Conservation (phyloP, 768 basidiomycete species). For the Leucogyrophana mollusca region DNA sequence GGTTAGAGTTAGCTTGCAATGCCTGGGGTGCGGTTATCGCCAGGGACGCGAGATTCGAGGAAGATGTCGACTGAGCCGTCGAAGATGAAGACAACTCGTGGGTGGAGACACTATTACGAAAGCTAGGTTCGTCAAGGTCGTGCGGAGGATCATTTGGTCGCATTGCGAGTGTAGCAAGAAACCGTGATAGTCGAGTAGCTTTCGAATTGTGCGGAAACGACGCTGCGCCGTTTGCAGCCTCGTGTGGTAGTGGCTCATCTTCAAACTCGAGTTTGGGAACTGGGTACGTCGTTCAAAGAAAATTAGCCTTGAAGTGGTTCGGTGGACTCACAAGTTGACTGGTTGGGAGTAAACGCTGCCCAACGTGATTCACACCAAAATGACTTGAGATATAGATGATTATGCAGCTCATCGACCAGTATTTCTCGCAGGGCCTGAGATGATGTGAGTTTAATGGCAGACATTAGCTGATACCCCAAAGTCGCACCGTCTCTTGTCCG, state of each 20-base stretch:
- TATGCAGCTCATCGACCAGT: conserved; percentile 91
- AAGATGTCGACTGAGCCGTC: conserved; percentile 18
- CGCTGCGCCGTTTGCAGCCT: conserved; percentile 26
- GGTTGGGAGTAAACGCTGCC: conserved; percentile 79
- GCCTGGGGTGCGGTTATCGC: conserved; percentile 19
- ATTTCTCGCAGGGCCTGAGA: conserved; percentile 86
- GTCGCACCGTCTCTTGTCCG: conserved; percentile 83
- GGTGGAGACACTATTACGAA: conserved; percentile 16
- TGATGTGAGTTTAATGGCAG: conserved; percentile 7
- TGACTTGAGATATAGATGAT: conserved; percentile 94
- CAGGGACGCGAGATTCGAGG: conserved; percentile 20
- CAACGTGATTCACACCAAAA: conserved; percentile 96
- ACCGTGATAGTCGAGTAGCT: conserved; percentile 57
- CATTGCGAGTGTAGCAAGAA: conserved; percentile 60
- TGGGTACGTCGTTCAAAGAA: conserved; percentile 24
- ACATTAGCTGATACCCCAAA: conserved; percentile 15
- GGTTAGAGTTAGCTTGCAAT: conserved; percentile 46
- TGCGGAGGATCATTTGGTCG: conserved; percentile 79
- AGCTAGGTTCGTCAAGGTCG: conserved; percentile 50
- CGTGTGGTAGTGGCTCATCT: conserved; percentile 33
- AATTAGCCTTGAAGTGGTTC: neutral
- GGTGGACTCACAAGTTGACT: conserved; percentile 62
- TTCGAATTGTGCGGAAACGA: conserved; percentile 38
- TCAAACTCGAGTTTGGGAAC: conserved; percentile 71
- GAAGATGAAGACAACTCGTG: conserved; percentile 18